phyloP scores from a whole-genome alignment of 1,139 yeast genomes.

The Suhomyces maxii region DNA sequence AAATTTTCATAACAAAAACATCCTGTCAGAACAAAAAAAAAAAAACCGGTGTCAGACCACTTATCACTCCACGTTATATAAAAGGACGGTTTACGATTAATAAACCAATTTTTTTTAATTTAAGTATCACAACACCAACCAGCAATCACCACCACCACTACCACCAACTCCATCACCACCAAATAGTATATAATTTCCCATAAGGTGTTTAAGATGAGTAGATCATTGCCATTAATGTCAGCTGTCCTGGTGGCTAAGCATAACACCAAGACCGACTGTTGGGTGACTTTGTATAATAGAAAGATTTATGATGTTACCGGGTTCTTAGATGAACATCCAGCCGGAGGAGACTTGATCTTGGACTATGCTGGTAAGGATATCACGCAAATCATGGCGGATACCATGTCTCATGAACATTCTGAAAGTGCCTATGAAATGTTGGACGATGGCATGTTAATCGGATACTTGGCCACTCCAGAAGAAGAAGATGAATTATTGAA shows the following conservation, averaged over 20 bases:
- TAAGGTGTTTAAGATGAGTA: constrained; percentile 9
- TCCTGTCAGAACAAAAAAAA: not conserved
- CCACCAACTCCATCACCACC: no score
- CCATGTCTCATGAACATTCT: constrained; percentile 69
- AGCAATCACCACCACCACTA: no score
- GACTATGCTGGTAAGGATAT: constrained; percentile 86
- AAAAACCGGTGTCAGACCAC: constrained; percentile 7
- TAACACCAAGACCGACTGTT: constrained; percentile 54
- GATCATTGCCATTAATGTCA: constrained; percentile 36
- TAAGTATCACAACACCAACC: not conserved
- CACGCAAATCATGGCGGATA: constrained; percentile 75
- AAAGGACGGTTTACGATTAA: not conserved
- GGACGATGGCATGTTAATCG: constrained; percentile 64
- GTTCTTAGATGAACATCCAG: constrained; percentile 85
- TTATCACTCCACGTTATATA: not conserved
- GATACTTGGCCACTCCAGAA: constrained; percentile 46
- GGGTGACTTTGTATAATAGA: constrained; percentile 74
- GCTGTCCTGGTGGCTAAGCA: constrained; percentile 50
- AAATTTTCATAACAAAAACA: constrained; percentile 1
- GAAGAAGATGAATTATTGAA: constrained; percentile 46
- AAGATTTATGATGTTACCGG: constrained; percentile 80
- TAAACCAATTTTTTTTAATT: not conserved
- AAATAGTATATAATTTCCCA: no score
- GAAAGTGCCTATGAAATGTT: constrained; percentile 87
- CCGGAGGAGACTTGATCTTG: constrained; percentile 71